Evolutionary conservation across 2,329 filamentous ascomycete genomes (phyloP).

Genomic region (Lecanoromycetidae sp.): DNA sequence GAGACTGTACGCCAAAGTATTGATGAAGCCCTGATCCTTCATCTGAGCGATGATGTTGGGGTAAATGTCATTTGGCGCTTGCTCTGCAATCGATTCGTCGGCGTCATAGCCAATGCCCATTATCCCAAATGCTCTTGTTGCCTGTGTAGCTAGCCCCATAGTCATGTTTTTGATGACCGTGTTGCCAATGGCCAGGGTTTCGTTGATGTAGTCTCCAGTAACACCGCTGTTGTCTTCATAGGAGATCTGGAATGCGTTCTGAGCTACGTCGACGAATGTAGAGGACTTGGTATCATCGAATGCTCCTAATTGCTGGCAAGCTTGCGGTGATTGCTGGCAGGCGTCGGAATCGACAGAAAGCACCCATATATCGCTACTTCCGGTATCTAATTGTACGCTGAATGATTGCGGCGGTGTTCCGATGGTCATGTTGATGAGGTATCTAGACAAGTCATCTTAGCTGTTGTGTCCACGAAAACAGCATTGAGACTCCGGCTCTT

Average conservation of each 20-base stretch:
- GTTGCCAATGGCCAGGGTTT: slow-evolving; percentile 26
- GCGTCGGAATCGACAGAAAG: slow-evolving; percentile 19
- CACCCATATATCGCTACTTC: slow-evolving; percentile 17
- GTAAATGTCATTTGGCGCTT: slow-evolving; percentile 30
- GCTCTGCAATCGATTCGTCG: slow-evolving; percentile 21
- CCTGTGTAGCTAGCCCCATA: slow-evolving; percentile 26
- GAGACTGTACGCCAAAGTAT: slow-evolving; percentile 34
- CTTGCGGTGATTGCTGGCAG: slow-evolving; percentile 15
- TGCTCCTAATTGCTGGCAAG: slow-evolving; percentile 17
- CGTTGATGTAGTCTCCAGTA: slow-evolving; percentile 28
- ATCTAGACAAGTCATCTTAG: slow-evolving; percentile 27
- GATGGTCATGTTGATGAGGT: slow-evolving; percentile 15
- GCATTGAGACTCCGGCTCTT: too few species aligned
- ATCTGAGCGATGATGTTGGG: slow-evolving; percentile 54
- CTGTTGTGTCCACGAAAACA: neutral
- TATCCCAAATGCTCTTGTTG: slow-evolving; percentile 18
- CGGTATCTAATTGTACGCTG: slow-evolving; percentile 17
- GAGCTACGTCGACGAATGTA: slow-evolving; percentile 15
- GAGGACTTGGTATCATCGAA: slow-evolving; percentile 21
- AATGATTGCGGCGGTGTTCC: slow-evolving; percentile 17
- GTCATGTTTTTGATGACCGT: slow-evolving; percentile 28
- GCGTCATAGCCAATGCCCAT: slow-evolving; percentile 29
- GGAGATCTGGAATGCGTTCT: slow-evolving; percentile 26
- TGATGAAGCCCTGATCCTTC: slow-evolving; percentile 39
- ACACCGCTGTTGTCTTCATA: slow-evolving; percentile 30